A percentile compares a stretch with the other conserved stretches of the same genome.
Evolutionary conservation across 352 stramenopile species (phyloP).

Genomic region (Phytopythium aichiense): DNA sequence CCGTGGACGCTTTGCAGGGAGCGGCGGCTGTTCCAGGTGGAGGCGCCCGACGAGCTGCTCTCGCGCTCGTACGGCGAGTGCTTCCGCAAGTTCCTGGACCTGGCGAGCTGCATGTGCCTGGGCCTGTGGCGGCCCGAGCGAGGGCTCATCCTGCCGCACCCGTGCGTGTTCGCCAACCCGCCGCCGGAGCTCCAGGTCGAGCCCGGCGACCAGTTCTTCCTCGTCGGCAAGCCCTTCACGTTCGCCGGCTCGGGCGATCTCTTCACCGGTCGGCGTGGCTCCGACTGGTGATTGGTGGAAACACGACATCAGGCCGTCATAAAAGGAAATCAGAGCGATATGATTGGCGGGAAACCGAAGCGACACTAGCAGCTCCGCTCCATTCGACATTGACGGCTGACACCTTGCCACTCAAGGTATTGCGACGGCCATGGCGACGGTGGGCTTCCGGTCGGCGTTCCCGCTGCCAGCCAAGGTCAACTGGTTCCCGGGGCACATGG

Average conservation of each 20-base stretch:
- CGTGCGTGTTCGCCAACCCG: slow-evolving; percentile 66
- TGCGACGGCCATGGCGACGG: background rate
- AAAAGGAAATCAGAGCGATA: background rate
- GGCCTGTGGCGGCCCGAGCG: slow-evolving; percentile 58
- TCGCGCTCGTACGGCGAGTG: slow-evolving; percentile 48
- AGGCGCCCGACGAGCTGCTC: slow-evolving; percentile 44
- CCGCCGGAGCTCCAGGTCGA: slow-evolving; percentile 52
- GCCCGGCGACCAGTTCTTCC: slow-evolving; percentile 56
- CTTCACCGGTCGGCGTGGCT: slow-evolving; percentile 11
- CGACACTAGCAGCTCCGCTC: no score
- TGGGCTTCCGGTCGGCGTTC: slow-evolving; percentile 69
- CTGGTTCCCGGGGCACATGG: slow-evolving; percentile 89
- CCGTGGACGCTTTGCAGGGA: slow-evolving; percentile 23
- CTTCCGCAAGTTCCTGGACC: slow-evolving; percentile 72
- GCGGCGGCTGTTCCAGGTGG: slow-evolving; percentile 62
- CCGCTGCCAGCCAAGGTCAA: slow-evolving; percentile 80
- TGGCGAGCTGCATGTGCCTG: slow-evolving; percentile 54
- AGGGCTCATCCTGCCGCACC: slow-evolving; percentile 48
- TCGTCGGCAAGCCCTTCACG: slow-evolving; percentile 64
- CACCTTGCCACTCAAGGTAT: no score
- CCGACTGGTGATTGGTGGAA: slow-evolving; percentile 4
- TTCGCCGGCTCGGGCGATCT: slow-evolving; percentile 28
- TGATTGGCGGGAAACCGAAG: slow-evolving; percentile 16
- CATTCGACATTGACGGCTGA: no score
- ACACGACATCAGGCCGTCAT: background rate